phyloP scores from a whole-genome alignment of 768 basidiomycete genomes.

The Hericium alpestre region DNA sequence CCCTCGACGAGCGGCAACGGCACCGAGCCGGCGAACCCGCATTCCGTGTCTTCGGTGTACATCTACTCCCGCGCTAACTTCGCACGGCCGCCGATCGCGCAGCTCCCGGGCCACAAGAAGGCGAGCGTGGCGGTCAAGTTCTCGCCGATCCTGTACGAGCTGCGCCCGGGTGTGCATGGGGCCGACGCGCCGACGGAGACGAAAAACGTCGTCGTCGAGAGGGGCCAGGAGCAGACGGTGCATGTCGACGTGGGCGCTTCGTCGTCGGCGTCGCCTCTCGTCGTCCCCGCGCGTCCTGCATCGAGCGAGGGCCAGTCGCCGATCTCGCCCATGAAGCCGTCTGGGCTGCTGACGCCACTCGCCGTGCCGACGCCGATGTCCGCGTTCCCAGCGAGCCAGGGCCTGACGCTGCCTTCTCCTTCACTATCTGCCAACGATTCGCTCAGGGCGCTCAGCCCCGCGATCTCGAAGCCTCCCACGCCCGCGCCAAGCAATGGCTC shows the following conservation, averaged over 20 bases:
- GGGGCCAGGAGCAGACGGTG: constrained; percentile 49
- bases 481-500: constrained; percentile 47
- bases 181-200: constrained; percentile 27
- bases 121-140: constrained; percentile 90
- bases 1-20: constrained; percentile 22
- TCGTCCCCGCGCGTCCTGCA: constrained; percentile 5
- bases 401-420: constrained; percentile 32
- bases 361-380: constrained; percentile 6
- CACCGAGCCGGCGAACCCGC: constrained; percentile 23
- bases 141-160: constrained; percentile 85
- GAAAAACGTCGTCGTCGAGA: constrained; percentile 55
- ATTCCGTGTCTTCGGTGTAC: constrained; percentile 63
- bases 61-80: constrained; percentile 96
- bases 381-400: not conserved
- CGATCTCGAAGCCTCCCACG: constrained; percentile 35
- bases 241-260: constrained; percentile 37
- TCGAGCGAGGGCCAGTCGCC: constrained; percentile 10
- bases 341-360: constrained; percentile 11
- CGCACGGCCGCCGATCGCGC: constrained; percentile 84
- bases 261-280: constrained; percentile 8
- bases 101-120: constrained; percentile 93
- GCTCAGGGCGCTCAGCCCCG: constrained; percentile 21
- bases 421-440: constrained; percentile 39
- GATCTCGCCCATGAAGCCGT: constrained; percentile 11
- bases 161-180: constrained; percentile 50